Conservation (phyloP, 1,139 yeast species). For the Kluyveromyces sp. region DNA sequence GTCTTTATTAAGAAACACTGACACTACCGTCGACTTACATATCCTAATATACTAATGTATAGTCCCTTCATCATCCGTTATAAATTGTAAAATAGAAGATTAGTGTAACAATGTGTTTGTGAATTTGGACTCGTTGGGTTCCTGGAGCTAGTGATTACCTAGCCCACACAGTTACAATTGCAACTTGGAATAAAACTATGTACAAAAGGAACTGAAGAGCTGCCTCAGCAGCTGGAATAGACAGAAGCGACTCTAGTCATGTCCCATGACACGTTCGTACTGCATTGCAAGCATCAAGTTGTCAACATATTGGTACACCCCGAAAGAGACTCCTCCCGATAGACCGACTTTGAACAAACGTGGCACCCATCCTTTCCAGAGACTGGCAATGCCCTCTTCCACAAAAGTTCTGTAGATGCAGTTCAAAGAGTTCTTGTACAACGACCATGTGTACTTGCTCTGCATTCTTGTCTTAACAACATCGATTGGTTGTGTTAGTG, state of each 20-base stretch:
- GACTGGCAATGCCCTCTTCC: constrained; percentile 54
- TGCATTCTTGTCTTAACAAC: constrained; percentile 86
- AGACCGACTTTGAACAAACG: constrained; percentile 70
- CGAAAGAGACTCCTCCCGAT: constrained; percentile 72
- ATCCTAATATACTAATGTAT: no score
- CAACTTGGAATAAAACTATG: neutral
- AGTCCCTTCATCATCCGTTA: neutral
- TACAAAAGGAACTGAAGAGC: neutral
- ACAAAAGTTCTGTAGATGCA: constrained; percentile 68
- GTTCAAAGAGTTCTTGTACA: constrained; percentile 55
- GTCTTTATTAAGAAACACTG: constrained; percentile 49
- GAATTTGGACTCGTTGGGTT: neutral
- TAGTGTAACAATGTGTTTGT: neutral
- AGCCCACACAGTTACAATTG: no score
- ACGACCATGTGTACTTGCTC: constrained; percentile 49
- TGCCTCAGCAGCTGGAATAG: no score
- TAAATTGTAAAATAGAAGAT: neutral
- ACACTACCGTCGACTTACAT: no score
- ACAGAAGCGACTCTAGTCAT: constrained; percentile 7
- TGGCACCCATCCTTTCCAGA: constrained; percentile 80
- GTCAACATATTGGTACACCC: constrained; percentile 59
- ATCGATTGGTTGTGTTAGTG: constrained; percentile 85
- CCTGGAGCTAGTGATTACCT: no score
- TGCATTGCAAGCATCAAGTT: constrained; percentile 25
- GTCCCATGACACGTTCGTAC: constrained; percentile 17